Base-by-base conservation (phyloP, 2,329 filamentous ascomycete species). In the Sarocladiaceae sp. region DNA sequence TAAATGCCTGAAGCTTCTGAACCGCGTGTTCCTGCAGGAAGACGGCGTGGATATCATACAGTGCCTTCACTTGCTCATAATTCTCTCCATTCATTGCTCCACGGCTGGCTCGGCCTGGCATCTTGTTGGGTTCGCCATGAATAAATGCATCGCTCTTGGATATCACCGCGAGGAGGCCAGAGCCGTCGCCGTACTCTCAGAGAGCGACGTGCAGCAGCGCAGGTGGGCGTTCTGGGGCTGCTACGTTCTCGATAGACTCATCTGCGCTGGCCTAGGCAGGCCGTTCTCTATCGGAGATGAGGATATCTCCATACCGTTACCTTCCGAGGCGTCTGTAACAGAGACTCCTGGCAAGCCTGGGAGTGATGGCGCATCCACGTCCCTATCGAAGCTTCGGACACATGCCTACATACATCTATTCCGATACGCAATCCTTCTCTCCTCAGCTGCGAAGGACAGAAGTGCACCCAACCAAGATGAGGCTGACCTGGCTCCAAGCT, bases 1-100 rank as follows among this genome's bases (percentile, higher is more conserved):
- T 16, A 47, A 50, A 44, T 47, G 45, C 15, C 45, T 50, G 13
- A 41, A 42, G 33, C 34, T 50, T 13, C 41, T 50, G 7, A 35
- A 48, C 20, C 48, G 44, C 6, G 48, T 50, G 4, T 48, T 50
- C 16, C 40, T 32, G 7, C 39, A 46, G 35, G 48, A 50, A n/a
- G 48, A 50, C 23, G 48, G 46, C 3, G 48, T 50, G 1, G 48
- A 50, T 20, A 45, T 50, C 16, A 50, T 50, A 9, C 45, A 50
- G 24, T 50, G 48, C 31, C 44, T 50, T 4, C 48, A 48, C 26
- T 39, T 50, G 7, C 40, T 50, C 10, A 40, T 46, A 16, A 44
- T 50, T 19, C 32, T 50, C 9, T 44, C 48, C 23, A 46, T 50
- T n/a, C 48, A 50, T 19, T 50, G 45, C 20, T 50, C 48, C 4